A percentile compares a stretch with the other conserved stretches of the same genome.
These are phyloP conservation scores for Fragilaria crotonensis DNA, from an alignment of 108 stramenopile species.

Conservation along the genomic window DNA sequence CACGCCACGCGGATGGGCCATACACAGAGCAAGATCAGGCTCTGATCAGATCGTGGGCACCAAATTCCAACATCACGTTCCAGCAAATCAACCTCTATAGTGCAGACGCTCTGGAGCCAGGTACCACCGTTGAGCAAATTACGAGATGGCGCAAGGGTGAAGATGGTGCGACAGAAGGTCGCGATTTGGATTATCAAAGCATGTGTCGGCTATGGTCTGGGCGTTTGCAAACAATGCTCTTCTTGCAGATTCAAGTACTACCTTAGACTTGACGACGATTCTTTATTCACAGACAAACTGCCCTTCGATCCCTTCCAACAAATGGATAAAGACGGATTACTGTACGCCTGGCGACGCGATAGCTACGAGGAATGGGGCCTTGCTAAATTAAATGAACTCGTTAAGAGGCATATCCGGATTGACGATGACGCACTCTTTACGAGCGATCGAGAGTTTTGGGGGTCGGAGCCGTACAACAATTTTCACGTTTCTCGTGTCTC, in stretches of 20 bases:
- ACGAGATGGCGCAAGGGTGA: constrained; percentile 13
- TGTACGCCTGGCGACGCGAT: constrained; percentile 13
- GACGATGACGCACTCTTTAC: background rate
- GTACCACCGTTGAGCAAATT: constrained; percentile 8
- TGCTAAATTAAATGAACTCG: constrained; percentile 8
- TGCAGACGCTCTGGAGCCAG: constrained; percentile 24
- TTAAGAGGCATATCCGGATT: constrained; percentile 2
- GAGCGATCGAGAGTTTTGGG: background rate
- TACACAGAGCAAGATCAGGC: constrained; percentile 15
- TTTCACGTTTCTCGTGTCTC: constrained; percentile 17
- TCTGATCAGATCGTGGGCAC: constrained; percentile 14
- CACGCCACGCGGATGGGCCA: constrained; percentile 10
- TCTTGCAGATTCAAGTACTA: constrained; percentile 18
- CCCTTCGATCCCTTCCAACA: constrained; percentile 17
- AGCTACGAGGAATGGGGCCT: constrained; percentile 16
- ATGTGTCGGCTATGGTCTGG: constrained; percentile 29
- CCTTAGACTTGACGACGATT: constrained; percentile 24
- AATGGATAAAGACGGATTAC: constrained; percentile 5
- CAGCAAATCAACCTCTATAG: constrained; percentile 11
- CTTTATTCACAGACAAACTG: constrained; percentile 6
- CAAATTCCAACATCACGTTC: constrained; percentile 7
- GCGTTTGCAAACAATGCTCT: constrained; percentile 17
- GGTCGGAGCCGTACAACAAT: constrained; percentile 25
- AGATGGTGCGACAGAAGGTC: constrained; percentile 16
- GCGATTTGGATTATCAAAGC: constrained; percentile 19